Percentiles rank a stretch among this genome's conserved stretches.
Evolutionary conservation across 805 yeast species (phyloP).

Genomic region (Pichia manshurica): DNA sequence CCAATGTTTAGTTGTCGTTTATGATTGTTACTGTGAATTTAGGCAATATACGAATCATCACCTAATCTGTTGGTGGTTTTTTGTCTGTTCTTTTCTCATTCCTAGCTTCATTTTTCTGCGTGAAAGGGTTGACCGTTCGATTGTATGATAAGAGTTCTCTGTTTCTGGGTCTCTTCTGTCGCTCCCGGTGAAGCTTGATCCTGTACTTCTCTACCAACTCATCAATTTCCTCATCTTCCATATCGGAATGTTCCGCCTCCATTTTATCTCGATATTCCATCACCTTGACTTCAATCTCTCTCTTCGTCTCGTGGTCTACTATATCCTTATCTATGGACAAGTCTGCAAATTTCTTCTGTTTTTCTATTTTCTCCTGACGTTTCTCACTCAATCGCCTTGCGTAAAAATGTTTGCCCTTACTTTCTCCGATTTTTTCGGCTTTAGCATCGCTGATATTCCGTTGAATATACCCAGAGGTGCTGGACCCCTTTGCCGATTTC

Average conservation of each 20-base stretch:
- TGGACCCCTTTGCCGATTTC: conserved; percentile 52
- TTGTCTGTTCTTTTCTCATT: too few relatives aligned
- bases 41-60: too few relatives aligned
- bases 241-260: conserved; percentile 39
- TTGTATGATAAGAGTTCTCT: neutral
- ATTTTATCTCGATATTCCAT: conserved; percentile 46
- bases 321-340: conserved; percentile 26
- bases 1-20: too few relatives aligned
- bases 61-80: too few relatives aligned
- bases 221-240: conserved; percentile 35
- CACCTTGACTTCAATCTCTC: conserved; percentile 41
- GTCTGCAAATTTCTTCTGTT: conserved; percentile 7
- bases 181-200: conserved; percentile 1
- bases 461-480: conserved; percentile 59
- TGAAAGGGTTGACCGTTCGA: conserved; percentile 15
- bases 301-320: conserved; percentile 31
- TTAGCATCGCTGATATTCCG: conserved; percentile 33
- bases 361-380: conserved; percentile 13
- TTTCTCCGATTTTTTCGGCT: conserved; percentile 21
- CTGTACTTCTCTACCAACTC: conserved; percentile 27
- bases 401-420: conserved; percentile 34
- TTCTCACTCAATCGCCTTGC: conserved; percentile 29
- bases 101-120: too few relatives aligned
- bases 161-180: neutral
- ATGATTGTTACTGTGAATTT: too few relatives aligned